phyloP scores from a whole-genome alignment of 1,284 basidiomycete species.

The Sanghuangporus sanghuang region DNA sequence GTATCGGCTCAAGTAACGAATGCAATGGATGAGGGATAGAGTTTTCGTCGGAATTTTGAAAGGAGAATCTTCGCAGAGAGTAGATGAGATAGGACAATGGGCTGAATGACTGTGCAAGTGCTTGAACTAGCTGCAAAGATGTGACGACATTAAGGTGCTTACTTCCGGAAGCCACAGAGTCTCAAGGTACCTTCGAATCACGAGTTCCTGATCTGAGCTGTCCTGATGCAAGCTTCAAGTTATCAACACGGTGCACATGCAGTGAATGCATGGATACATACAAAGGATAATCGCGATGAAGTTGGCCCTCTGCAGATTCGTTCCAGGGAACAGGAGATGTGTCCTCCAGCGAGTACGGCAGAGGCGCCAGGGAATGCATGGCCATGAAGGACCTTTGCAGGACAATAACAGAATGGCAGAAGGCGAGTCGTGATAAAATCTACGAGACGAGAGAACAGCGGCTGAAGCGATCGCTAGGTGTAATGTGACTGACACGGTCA shows the following conservation, averaged over 20 bases:
- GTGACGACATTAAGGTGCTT: not conserved
- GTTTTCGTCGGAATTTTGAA: slow-evolving; percentile 25
- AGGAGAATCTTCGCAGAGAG: slow-evolving; percentile 42
- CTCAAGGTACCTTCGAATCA: slow-evolving; percentile 48
- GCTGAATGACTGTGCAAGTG: slow-evolving; percentile 54
- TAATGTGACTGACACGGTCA: too few species aligned
- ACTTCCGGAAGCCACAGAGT: slow-evolving; percentile 76
- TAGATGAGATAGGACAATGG: slow-evolving; percentile 51
- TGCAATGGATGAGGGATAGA: slow-evolving; percentile 48
- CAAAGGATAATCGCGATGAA: slow-evolving; percentile 17
- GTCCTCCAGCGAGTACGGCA: slow-evolving; percentile 5
- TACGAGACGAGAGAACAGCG: too few species aligned
- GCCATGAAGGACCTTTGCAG: not conserved
- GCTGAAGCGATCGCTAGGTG: too few species aligned
- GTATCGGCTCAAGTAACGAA: slow-evolving; percentile 46
- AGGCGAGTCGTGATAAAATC: too few species aligned
- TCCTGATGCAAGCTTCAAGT: slow-evolving; percentile 3
- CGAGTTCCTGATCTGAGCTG: slow-evolving; percentile 6
- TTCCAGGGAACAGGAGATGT: slow-evolving; percentile 13
- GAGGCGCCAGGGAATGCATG: not conserved
- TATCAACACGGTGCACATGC: not conserved
- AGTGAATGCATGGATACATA: not conserved
- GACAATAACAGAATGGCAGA: not conserved
- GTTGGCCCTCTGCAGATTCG: slow-evolving; percentile 2
- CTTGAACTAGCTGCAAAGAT: not conserved